Conservation (phyloP, 305 asterid species). For the Solanum hybrid region DNA sequence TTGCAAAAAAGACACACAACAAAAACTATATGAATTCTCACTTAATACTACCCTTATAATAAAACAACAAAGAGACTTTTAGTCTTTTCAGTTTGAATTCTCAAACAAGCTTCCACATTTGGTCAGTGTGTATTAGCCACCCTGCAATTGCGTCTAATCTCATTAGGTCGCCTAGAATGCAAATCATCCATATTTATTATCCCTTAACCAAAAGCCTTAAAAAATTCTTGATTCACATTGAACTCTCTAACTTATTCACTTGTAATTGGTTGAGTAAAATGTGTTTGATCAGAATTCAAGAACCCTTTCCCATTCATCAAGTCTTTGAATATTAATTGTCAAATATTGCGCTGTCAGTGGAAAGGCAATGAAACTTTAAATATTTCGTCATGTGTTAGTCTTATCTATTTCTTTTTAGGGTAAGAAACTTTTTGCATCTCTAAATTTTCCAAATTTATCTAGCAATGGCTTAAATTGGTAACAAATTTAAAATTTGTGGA, state of each 20-base stretch:
- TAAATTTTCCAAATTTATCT: background rate
- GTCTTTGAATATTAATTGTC: background rate
- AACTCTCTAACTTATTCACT: background rate
- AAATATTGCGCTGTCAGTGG: background rate
- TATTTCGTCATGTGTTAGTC: background rate
- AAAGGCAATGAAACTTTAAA: background rate
- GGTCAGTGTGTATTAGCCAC: background rate
- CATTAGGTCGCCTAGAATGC: background rate
- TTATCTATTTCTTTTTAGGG: background rate
- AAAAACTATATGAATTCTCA: background rate
- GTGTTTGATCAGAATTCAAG: background rate
- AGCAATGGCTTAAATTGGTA: background rate
- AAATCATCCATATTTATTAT: background rate
- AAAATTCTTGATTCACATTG: background rate
- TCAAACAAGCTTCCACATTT: background rate
- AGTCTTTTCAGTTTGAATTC: background rate
- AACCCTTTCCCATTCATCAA: background rate
- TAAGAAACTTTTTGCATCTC: background rate
- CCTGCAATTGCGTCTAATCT: background rate
- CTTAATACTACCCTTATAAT: background rate
- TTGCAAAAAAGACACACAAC: background rate
- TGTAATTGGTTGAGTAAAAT: background rate
- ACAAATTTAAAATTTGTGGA: background rate
- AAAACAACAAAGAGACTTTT: background rate
- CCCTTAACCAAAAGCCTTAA: background rate